phyloP scores from a whole-genome alignment of 345 rosid species.

The Populus simonii region DNA sequence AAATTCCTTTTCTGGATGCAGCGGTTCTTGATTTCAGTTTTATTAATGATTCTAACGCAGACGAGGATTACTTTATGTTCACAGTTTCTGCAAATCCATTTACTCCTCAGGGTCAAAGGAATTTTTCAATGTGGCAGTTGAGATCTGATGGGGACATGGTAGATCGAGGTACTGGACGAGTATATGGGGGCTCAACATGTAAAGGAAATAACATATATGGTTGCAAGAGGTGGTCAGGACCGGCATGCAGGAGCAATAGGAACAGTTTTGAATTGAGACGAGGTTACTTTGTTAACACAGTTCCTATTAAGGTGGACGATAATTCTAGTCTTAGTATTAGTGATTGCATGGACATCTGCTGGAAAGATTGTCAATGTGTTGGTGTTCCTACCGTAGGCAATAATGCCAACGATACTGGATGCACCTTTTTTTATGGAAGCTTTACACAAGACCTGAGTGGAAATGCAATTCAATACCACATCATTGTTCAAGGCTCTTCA shows the following conservation, averaged over 20 bases:
- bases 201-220: background rate
- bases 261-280: background rate
- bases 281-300: background rate
- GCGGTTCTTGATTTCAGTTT: background rate
- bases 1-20: background rate
- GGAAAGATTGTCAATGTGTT: background rate
- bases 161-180: background rate
- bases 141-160: background rate
- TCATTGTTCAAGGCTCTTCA: no score
- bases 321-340: background rate
- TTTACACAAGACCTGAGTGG: no score
- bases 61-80: background rate
- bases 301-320: background rate
- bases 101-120: background rate
- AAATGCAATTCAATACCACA: no score
- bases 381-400: background rate
- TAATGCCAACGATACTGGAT: no score
- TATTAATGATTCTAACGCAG: background rate
- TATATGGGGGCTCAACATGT: background rate
- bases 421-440: no score
- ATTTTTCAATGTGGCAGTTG: background rate
- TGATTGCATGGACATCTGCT: background rate
- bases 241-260: background rate
- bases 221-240: background rate
- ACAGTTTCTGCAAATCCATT: no score